These are phyloP conservation scores for Citrus australasica DNA, from an alignment of 345 rosid species.

Conservation along the genomic window DNA sequence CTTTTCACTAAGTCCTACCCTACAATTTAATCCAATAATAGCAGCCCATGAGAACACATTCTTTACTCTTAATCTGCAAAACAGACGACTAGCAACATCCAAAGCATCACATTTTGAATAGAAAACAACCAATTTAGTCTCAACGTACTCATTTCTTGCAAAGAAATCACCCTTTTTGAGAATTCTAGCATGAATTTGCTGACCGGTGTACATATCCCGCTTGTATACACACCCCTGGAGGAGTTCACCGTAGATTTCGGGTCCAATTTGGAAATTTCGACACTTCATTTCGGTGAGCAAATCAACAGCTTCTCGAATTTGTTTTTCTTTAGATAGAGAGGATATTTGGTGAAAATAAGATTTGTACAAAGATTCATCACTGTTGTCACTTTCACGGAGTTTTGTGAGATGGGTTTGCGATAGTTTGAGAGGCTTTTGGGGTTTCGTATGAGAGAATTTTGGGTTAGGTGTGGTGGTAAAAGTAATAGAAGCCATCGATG, in stretches of 20 bases:
- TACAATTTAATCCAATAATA: conserved; percentile 59
- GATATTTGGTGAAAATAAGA: conserved; percentile 47
- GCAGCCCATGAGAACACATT: conserved; percentile 91
- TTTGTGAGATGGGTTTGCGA: not conserved
- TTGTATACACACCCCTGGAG: conserved; percentile 69
- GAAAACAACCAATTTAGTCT: conserved; percentile 63
- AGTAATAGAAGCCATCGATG: conserved; percentile 36
- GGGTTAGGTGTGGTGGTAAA: conserved; percentile 14
- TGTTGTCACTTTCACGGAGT: not conserved
- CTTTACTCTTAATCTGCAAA: conserved; percentile 37
- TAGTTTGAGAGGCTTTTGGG: not conserved
- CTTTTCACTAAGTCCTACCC: conserved; percentile 45
- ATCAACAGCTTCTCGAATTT: conserved; percentile 49
- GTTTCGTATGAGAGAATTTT: not conserved
- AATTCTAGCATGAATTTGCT: conserved; percentile 73
- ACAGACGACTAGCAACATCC: conserved; percentile 40
- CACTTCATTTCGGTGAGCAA: conserved; percentile 54
- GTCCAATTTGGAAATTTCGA: conserved; percentile 34
- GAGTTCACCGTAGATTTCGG: conserved; percentile 64
- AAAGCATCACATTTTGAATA: conserved; percentile 58
- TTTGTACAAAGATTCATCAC: conserved; percentile 6
- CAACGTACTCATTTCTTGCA: conserved; percentile 55
- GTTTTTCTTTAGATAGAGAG: conserved; percentile 55
- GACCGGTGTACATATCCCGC: conserved; percentile 51
- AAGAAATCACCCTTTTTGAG: conserved; percentile 55